Evolutionary conservation across 1,284 basidiomycete genomes (phyloP), one percentile per base, ranked within the genome.

Genomic region (Spongispora temasekensis): DNA sequence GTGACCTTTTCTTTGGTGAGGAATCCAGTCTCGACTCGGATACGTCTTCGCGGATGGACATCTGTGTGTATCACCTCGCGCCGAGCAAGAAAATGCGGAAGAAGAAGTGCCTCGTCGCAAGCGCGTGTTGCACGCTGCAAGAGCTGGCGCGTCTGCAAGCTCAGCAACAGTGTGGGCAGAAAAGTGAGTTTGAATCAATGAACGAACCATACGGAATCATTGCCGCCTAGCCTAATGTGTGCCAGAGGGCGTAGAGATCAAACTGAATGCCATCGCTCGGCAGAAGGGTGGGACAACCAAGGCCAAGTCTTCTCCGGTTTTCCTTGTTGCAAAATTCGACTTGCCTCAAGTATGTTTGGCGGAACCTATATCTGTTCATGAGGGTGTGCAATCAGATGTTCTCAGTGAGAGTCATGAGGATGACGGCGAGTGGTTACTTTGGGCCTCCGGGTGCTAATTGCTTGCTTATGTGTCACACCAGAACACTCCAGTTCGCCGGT

Each of bases 41-140:
- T 21, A 57, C 61, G 4, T 68, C 69, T 8, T 83, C 85, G 0
- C 70, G 68, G 17, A 63, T 89, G 32, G 79, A 82, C 28, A 77
- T 90, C 54, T 77, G 79, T 35, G 71, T 90, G 5, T 87, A 82
- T 73, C 78, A 86, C 58, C 78, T 75, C 17, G 79, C 84, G 0
- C 74, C 77, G 53, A 81, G 78, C 62, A 89, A 87, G 76, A 86
- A 82, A 68, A 88, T 86, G 67, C 76, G 77, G 60, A 84, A 82
- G 64, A 83, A 79, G 65, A 78, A 80, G 7, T 79, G 75, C 40
- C 74, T 87, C 3, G 81, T 89, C 0, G 87, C 82, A 0, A 80
- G 74, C 0, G 76, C 80, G 1, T 74, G 74, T 25, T 75, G 82
- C 64, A 76, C 81, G 0, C 67, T 90, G 3, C 78, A 77, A 15